phyloP scores from a whole-genome alignment of 2,329 filamentous ascomycete genomes.

The Pseudocercospora pini-densiflorae region DNA sequence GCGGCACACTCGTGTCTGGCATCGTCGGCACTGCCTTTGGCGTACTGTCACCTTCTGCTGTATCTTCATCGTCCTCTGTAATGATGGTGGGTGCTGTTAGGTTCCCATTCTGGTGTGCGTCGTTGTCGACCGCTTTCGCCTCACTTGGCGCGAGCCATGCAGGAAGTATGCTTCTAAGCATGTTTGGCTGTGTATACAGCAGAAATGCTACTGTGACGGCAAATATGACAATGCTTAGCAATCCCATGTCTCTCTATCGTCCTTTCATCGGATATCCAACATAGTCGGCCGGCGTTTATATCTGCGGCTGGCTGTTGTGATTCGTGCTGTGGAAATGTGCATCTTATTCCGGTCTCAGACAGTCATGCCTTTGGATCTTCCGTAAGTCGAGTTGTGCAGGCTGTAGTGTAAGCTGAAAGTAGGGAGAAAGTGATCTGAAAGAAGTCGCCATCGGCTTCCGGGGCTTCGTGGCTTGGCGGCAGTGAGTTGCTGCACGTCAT shows the following conservation, averaged over 20 bases:
- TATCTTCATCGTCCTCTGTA: constrained; percentile 21
- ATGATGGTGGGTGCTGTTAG: background rate
- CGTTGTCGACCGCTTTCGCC: background rate
- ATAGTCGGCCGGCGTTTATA: constrained; percentile 14
- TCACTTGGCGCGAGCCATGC: constrained; percentile 32
- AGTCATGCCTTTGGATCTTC: background rate
- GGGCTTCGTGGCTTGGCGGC: background rate
- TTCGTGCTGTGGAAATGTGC: background rate
- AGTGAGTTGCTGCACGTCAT: background rate
- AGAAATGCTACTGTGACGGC: constrained; percentile 47
- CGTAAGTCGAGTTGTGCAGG: background rate
- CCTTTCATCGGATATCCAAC: constrained; percentile 20
- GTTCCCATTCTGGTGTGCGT: constrained; percentile 9
- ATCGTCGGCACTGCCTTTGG: constrained; percentile 36
- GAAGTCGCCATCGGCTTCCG: background rate
- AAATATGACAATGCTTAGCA: constrained; percentile 45
- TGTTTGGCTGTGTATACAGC: constrained; percentile 45
- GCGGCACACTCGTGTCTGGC: constrained; percentile 30
- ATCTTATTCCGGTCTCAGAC: constrained; percentile 6
- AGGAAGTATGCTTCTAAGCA: constrained; percentile 40
- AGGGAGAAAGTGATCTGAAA: background rate
- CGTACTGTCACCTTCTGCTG: constrained; percentile 35
- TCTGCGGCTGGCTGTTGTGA: background rate
- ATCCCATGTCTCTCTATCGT: constrained; percentile 43
- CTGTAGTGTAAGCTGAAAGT: background rate